Conservation (phyloP, 495 filamentous ascomycete genomes). For the Penicillium lividum region DNA sequence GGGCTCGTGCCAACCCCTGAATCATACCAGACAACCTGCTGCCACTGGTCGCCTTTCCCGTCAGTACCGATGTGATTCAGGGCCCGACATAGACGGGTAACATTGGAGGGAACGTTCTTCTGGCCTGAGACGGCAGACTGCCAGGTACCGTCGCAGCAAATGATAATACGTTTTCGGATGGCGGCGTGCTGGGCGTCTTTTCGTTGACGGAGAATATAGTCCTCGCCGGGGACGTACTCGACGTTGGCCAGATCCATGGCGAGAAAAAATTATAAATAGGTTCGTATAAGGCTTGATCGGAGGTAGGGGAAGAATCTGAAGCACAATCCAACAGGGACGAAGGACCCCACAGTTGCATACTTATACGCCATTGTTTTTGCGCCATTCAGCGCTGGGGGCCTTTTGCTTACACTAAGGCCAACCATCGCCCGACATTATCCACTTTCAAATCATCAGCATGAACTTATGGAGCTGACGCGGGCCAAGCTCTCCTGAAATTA, state of each 20-base stretch:
- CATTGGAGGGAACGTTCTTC: conserved; percentile 30
- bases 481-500: background rate
- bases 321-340: background rate
- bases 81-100: conserved; percentile 26
- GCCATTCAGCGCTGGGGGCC: background rate
- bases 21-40: conserved; percentile 36
- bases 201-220: conserved; percentile 11
- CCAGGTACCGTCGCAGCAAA: conserved; percentile 36
- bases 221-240: conserved; percentile 6
- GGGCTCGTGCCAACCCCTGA: conserved; percentile 27
- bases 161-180: conserved; percentile 25
- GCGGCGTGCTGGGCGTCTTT: conserved; percentile 9
- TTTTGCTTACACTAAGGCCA: conserved; percentile 7
- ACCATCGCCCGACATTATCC: conserved; percentile 4
- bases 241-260: background rate
- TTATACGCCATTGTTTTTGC: background rate
- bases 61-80: conserved; percentile 23
- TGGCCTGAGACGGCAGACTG: conserved; percentile 26
- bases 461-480: conserved; percentile 10
- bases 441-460: conserved; percentile 9
- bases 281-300: background rate
- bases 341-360: conserved; percentile 6
- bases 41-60: conserved; percentile 20
- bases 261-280: background rate
- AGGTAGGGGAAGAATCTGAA: conserved; percentile 7